Evolutionary conservation across 345 rosid species (phyloP), one percentile per base, ranked within the genome.

Genomic region (Linum tenue): DNA sequence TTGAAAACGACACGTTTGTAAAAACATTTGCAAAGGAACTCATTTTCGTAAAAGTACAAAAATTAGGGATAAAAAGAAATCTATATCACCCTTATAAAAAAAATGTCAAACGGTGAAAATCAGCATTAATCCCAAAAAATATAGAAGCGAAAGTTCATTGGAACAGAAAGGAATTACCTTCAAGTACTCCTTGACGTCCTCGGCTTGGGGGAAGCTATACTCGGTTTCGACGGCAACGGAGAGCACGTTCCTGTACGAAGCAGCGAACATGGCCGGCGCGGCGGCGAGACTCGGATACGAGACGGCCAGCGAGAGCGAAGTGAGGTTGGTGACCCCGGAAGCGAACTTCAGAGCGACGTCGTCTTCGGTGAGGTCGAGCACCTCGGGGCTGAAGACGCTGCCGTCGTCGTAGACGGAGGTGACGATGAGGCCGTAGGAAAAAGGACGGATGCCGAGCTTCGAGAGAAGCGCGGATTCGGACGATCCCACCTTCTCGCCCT

Each of bases 401-500:
- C 71, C 76, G 35, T 58, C 16, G 5, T 72, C 71, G 35, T 67
- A 72, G 51, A 67, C 71, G 51, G 60, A 50, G 2, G 22, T 53
- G 55, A 72, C 64, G 64, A 72, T 4, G 39, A 72, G 71, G 53
- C 68, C 72, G 51, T 72, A 72, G 7, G 76, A 72, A 43, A 72
- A 72, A 22, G 76, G 76, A 1, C 76, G 41, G 22, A 72, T 72
- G 22, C 68, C 71, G 48, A 72, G 76, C 68, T 72, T 72, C 3
- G 76, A 38, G 11, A 72, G 76, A 38, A 72, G 76, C 1, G 71
- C 76, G 39, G 68, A 62, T 64, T 72, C 72, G 1, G 72, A 67
- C 35, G 76, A 72, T 7, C 76, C 76, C 37, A 72, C 76, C 35
- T 67, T 72, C 10, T 72, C 76, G 3, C 76, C 76, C 68, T 72